Evolutionary conservation across 2,329 filamentous ascomycete genomes (phyloP).

Genomic region (Ceratocystis colombiana): DNA sequence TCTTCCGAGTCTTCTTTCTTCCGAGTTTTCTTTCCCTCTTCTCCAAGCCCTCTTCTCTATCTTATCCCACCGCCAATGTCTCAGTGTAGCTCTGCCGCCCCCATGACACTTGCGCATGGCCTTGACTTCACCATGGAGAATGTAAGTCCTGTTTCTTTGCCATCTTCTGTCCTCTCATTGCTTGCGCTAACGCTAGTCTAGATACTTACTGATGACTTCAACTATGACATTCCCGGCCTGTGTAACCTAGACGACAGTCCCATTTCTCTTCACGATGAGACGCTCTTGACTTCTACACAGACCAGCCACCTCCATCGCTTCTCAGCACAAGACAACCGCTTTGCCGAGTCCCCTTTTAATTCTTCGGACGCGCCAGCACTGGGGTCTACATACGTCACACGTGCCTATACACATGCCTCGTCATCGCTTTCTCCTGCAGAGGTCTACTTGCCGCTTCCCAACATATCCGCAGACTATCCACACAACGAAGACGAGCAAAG

Average conservation of each 20-base stretch:
- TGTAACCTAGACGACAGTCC: conserved; percentile 28
- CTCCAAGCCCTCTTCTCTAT: neutral
- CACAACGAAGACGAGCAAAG: conserved; percentile 31
- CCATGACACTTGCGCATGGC: neutral
- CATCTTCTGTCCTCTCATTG: neutral
- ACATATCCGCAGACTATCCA: conserved; percentile 35
- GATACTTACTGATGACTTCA: conserved; percentile 27
- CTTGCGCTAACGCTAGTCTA: neutral
- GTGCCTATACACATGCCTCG: neutral
- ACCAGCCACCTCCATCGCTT: neutral
- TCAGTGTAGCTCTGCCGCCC: neutral
- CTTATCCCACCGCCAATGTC: neutral
- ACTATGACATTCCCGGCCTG: conserved; percentile 26
- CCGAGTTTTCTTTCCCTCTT: neutral
- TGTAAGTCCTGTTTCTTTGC: neutral
- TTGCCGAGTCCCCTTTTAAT: neutral
- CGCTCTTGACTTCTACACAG: neutral
- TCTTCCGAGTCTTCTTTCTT: conserved; percentile 1
- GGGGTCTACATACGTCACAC: neutral
- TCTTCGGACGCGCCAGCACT: neutral
- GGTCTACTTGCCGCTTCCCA: neutral
- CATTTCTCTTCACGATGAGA: conserved; percentile 29
- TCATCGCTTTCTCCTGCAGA: neutral
- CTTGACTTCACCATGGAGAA: conserved; percentile 5
- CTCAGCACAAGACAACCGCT: neutral